Evolutionary conservation across 2,329 filamentous ascomycete genomes (phyloP).

Genomic region (Colletotrichum orbiculare): DNA sequence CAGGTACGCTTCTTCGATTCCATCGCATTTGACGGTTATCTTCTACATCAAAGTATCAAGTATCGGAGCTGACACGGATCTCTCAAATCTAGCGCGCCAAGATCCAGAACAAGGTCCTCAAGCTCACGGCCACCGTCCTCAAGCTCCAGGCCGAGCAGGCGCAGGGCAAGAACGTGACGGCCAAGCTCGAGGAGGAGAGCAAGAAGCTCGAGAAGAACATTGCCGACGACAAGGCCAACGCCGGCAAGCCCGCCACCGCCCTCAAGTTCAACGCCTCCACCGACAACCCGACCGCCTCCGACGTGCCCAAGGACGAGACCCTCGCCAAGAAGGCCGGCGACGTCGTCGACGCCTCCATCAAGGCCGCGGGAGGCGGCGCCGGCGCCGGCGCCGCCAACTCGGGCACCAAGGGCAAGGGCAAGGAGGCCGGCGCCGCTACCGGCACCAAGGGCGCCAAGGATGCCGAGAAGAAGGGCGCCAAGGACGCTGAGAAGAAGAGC

Average conservation of each 20-base stretch:
- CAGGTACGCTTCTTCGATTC: conserved; percentile 45
- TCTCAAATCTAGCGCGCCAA: conserved; percentile 56
- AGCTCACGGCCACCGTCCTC: conserved; percentile 63
- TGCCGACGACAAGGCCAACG: conserved; percentile 55
- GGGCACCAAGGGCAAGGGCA: conserved; percentile 1
- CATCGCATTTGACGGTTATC: background rate
- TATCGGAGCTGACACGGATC: background rate
- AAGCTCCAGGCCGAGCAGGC: conserved; percentile 61
- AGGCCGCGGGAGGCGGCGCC: background rate
- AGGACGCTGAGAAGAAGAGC: background rate
- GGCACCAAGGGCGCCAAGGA: background rate
- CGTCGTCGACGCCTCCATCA: conserved; percentile 17
- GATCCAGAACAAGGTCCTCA: conserved; percentile 70
- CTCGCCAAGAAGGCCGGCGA: conserved; percentile 22
- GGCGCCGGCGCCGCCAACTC: background rate
- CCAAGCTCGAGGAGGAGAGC: conserved; percentile 57
- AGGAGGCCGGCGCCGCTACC: background rate
- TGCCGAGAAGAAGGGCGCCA: background rate
- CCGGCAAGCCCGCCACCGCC: conserved; percentile 56
- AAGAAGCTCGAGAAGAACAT: conserved; percentile 67
- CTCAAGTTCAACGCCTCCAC: conserved; percentile 37
- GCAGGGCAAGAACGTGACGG: conserved; percentile 59
- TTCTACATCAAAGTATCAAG: background rate
- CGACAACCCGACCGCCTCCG: conserved; percentile 27
- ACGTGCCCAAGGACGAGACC: conserved; percentile 28